Conservation (phyloP, 768 basidiomycete species). For the Tricholoma bakamatsutake region DNA sequence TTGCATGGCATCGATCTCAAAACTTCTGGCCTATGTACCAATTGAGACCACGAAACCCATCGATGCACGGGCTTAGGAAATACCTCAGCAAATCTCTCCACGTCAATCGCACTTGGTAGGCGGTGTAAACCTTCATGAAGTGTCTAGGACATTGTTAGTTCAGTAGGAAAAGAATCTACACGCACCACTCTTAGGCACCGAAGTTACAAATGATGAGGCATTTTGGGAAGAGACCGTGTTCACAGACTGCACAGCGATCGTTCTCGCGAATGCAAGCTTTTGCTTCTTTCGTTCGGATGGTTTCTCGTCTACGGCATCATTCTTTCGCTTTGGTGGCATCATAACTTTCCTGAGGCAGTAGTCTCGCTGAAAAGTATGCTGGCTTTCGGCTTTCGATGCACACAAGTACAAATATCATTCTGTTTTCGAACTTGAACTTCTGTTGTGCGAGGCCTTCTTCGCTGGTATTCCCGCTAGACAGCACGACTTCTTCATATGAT, state of each 20-base stretch:
- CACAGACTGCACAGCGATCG: conserved; percentile 55
- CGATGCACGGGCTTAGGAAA: conserved; percentile 5
- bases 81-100: conserved; percentile 87
- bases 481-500: too few species aligned
- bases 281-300: conserved; percentile 60
- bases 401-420: not conserved
- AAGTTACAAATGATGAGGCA: conserved; percentile 32
- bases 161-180: not conserved
- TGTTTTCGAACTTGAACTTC: too few species aligned
- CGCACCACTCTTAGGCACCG: conserved; percentile 32
- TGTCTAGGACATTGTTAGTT: not conserved
- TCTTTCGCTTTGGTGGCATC: conserved; percentile 36
- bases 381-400: not conserved
- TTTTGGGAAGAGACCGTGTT: conserved; percentile 17
- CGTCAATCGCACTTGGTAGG: conserved; percentile 72
- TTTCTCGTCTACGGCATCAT: conserved; percentile 22
- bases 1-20: conserved; percentile 91
- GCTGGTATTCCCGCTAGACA: too few species aligned
- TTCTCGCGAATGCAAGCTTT: conserved; percentile 57
- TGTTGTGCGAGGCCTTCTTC: too few species aligned
- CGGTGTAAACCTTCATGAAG: conserved; percentile 43
- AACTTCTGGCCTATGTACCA: conserved; percentile 62
- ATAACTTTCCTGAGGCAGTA: not conserved
- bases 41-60: conserved; percentile 1
- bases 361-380: too few species aligned